Conservation (phyloP, 2,329 filamentous ascomycete species). For the Golovinomyces cichoracearum region DNA sequence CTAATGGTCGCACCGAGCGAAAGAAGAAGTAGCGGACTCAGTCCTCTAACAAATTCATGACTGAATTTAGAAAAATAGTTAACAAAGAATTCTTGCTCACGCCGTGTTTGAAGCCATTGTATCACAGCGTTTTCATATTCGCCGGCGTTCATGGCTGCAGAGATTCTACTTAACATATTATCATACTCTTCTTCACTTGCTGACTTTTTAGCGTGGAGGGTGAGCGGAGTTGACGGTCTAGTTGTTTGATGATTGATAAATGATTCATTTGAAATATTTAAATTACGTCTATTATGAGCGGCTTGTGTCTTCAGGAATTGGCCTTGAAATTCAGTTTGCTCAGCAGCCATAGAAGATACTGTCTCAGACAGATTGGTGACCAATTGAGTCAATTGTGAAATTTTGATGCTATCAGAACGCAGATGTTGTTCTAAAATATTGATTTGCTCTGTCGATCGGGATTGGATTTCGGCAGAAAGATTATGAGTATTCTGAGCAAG, state of each 20-base stretch:
- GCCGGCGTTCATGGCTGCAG: constrained; percentile 32
- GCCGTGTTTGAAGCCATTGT: constrained; percentile 38
- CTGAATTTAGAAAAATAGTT: constrained; percentile 26
- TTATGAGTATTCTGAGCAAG: constrained; percentile 40
- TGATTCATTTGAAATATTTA: constrained; percentile 1
- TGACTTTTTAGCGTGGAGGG: constrained; percentile 17
- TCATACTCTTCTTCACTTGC: constrained; percentile 29
- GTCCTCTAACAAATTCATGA: constrained; percentile 26
- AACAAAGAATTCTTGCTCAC: constrained; percentile 36
- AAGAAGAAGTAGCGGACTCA: constrained; percentile 35
- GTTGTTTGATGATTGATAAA: constrained; percentile 4
- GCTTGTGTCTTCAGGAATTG: constrained; percentile 32
- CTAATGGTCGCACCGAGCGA: constrained; percentile 39
- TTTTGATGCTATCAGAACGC: constrained; percentile 27
- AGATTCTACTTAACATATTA: constrained; percentile 31
- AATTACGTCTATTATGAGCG: constrained; percentile 17
- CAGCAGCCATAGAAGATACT: constrained; percentile 40
- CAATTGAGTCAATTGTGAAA: constrained; percentile 43
- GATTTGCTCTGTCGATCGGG: constrained; percentile 19
- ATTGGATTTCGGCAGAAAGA: constrained; percentile 41
- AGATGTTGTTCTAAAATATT: constrained; percentile 12
- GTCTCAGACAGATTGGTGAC: constrained; percentile 42
- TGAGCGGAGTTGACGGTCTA: constrained; percentile 5
- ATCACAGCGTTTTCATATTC: constrained; percentile 37
- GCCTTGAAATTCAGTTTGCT: constrained; percentile 42